These are phyloP conservation scores for Xerocomus tenax DNA, from an alignment of 1,284 basidiomycete genomes.

Conservation along the genomic window DNA sequence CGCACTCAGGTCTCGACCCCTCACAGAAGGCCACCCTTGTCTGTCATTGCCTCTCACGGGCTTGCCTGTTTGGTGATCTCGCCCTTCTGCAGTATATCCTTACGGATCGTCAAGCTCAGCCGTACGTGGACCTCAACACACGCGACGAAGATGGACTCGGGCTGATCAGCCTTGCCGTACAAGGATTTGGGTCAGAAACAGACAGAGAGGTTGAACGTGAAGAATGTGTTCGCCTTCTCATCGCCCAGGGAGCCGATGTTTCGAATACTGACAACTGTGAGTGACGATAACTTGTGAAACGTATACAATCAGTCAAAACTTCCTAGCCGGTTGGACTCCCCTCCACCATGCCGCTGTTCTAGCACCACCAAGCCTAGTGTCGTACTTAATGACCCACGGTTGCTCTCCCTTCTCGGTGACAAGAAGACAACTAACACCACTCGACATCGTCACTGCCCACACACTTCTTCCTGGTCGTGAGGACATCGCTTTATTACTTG, in stretches of 20 bases:
- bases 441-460: constrained; percentile 79
- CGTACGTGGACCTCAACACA: constrained; percentile 55
- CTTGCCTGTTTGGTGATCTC: constrained; percentile 69
- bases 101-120: constrained; percentile 61
- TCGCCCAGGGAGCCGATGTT: constrained; percentile 71
- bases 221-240: constrained; percentile 75
- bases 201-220: constrained; percentile 79
- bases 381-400: constrained; percentile 87
- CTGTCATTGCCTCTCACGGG: constrained; percentile 60
- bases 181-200: constrained; percentile 75
- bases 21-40: constrained; percentile 61
- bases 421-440: constrained; percentile 66
- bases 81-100: constrained; percentile 62
- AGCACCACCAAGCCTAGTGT: constrained; percentile 84
- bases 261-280: constrained; percentile 55
- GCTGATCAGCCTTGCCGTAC: constrained; percentile 70
- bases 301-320: constrained; percentile 6
- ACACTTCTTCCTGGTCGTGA: constrained; percentile 71
- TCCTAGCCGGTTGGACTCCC: constrained; percentile 83
- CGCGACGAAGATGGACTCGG: constrained; percentile 80
- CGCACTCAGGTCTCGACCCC: constrained; percentile 57
- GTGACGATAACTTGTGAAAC: constrained; percentile 16
- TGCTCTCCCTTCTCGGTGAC: constrained; percentile 74
- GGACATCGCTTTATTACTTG: constrained; percentile 70
- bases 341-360: constrained; percentile 89